These are phyloP conservation scores for Lunularia cruciata DNA, from an alignment of 225 moss, liverwort and hornwort genomes.

Conservation along the genomic window DNA sequence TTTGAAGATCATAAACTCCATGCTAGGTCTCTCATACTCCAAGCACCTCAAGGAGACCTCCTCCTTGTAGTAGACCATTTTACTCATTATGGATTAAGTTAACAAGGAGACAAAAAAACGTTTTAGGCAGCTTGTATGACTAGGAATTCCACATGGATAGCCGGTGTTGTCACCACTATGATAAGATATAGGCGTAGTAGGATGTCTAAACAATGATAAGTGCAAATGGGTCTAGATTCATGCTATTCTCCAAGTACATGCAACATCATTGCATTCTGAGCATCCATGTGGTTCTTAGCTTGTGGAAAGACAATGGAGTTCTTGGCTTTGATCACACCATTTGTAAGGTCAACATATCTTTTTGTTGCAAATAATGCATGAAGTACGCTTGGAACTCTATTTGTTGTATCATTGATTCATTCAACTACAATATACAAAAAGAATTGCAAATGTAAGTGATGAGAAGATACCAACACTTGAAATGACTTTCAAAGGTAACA, in stretches of 20 bases:
- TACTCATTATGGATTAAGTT: not conserved
- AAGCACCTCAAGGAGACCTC: not conserved
- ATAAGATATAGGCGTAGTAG: not conserved
- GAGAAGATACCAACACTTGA: not conserved
- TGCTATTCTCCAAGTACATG: slow-evolving; percentile 64
- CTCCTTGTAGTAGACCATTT: not conserved
- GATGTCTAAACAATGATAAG: not conserved
- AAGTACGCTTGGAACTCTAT: slow-evolving; percentile 76
- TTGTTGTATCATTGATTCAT: slow-evolving; percentile 74
- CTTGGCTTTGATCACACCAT: slow-evolving; percentile 76
- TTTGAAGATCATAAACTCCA: not conserved
- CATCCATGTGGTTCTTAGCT: slow-evolving; percentile 95
- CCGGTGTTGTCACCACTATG: not conserved
- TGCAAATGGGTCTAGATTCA: not conserved
- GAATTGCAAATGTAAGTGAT: not conserved
- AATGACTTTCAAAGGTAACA: not conserved
- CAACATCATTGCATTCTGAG: slow-evolving; percentile 90
- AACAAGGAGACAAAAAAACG: not conserved
- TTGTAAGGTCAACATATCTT: slow-evolving; percentile 84
- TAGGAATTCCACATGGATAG: not conserved
- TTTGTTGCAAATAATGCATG: slow-evolving; percentile 97
- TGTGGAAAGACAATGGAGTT: slow-evolving; percentile 92
- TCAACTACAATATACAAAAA: slow-evolving; percentile 56
- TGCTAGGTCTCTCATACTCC: not conserved
- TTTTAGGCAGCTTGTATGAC: not conserved